phyloP scores from a whole-genome alignment of 768 basidiomycete species.

The Leccinum aurantiacum region DNA sequence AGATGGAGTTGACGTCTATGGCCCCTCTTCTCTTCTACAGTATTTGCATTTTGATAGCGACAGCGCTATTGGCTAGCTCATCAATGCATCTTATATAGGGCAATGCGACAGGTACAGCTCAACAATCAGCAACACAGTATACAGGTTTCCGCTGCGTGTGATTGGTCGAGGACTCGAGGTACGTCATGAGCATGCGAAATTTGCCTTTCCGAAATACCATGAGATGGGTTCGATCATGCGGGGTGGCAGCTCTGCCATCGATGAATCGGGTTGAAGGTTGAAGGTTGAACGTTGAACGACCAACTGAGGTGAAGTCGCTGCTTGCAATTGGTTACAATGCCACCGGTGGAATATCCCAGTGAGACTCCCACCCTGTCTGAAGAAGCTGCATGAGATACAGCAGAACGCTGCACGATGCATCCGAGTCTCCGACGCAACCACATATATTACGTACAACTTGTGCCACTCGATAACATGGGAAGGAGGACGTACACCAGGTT shows the following conservation, averaged over 20 bases:
- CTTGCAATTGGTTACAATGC: not conserved
- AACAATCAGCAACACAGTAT: no score
- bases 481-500: not conserved
- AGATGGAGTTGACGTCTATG: not conserved
- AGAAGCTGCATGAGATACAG: not conserved
- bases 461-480: not conserved
- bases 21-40: not conserved
- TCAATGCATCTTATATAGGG: not conserved
- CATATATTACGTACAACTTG: not conserved
- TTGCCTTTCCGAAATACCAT: not conserved
- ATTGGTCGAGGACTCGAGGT: not conserved
- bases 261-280: not conserved
- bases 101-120: not conserved
- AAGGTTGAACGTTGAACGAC: not conserved
- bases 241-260: not conserved
- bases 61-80: not conserved
- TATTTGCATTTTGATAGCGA: not conserved
- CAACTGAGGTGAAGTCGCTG: not conserved
- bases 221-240: not conserved
- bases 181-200: not conserved
- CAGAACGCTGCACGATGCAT: not conserved
- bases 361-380: not conserved
- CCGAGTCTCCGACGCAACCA: not conserved
- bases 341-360: not conserved
- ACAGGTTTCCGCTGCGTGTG: not conserved